Base-by-base conservation (phyloP, 495 filamentous ascomycete genomes). In the Umbilicaria muhlenbergii region DNA sequence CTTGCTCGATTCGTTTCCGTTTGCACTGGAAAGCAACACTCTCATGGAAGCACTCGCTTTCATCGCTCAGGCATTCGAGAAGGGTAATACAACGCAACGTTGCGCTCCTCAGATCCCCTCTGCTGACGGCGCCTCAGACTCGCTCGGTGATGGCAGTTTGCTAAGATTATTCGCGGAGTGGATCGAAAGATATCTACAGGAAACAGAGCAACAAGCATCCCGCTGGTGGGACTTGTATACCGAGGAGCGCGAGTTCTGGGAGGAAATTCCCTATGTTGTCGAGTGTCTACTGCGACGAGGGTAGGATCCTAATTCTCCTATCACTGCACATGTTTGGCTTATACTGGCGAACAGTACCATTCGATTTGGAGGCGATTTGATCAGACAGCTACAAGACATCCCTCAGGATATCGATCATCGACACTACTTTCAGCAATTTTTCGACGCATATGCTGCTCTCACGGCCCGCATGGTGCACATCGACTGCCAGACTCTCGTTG, bases 161-260 rank as follows among this genome's bases (percentile, higher is more conserved):
- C 43, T 64, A 18, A 40, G 45, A 16, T 21, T 46, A 15, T 15
- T 63, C 19, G 41, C 45, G 8, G 38, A 56, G 17, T 63, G 63
- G 63, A 53, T 65, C 32, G 49, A 56, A 12, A 28, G 19, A 2
- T 58, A 57, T 36, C 46, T 57, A 10, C 45, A 47, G 33, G 19
- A 17, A 33, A 51, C 46, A 28, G 51, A 59, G 38, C 35, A 21
- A 33, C 47, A 39, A 11, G 19, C 41, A 11, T 44, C 51, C 15
- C 43, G 53, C 3, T 62, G 52, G 51, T 51, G 47, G 38, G 52
- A 55, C n/a, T 48, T 59, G 43, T 62, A 53, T 40, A 34, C 43
- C 3, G 61, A 72, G 2, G 58, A 75, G 24, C 45, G 50, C 18
- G 61, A 65, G 7, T 73, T 76, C 49, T 78, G 74, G 74, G 65